phyloP scores from a whole-genome alignment of 2,329 filamentous ascomycete genomes.

The Colletotrichum orbiculare region DNA sequence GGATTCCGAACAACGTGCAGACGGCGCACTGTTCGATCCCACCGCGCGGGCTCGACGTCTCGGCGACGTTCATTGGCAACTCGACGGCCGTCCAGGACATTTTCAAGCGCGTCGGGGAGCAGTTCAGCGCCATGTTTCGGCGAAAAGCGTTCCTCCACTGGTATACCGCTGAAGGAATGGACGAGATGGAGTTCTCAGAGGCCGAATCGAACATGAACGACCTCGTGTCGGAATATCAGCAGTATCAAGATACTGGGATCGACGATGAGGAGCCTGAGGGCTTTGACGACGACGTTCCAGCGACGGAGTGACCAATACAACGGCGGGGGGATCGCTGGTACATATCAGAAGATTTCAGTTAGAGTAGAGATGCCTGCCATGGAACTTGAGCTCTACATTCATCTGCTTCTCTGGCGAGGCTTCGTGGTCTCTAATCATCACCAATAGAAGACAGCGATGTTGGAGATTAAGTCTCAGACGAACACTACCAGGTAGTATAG shows the following conservation, averaged over 20 bases:
- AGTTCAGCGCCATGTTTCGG: constrained; percentile 99
- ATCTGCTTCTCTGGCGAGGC: too few species aligned
- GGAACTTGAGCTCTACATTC: too few species aligned
- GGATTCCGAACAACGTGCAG: constrained; percentile 99
- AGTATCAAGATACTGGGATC: constrained; percentile 98
- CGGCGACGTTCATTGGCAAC: constrained; percentile 98
- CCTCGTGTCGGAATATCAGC: constrained; percentile 98
- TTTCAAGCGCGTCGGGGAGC: constrained; percentile 99
- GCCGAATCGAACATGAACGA: constrained; percentile 99
- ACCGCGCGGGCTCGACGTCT: constrained; percentile 97
- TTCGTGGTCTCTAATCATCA: accelerated
- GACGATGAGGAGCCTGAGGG: constrained; percentile 92
- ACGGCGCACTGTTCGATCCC: constrained; percentile 98
- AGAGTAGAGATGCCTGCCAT: too few species aligned
- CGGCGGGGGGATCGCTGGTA: neutral
- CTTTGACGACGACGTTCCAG: constrained; percentile 85
- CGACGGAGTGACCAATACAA: constrained; percentile 47
- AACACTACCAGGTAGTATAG: too few species aligned
- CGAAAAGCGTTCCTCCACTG: constrained; percentile 99
- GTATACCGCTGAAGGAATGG: constrained; percentile 99
- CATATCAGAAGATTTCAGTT: neutral
- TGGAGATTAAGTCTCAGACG: too few species aligned
- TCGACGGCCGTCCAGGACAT: constrained; percentile 99
- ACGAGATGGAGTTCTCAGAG: constrained; percentile 99
- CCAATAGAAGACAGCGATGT: too few species aligned